Percentiles rank a stretch among this genome's conserved stretches.
Conservation (phyloP, 2,329 filamentous ascomycete genomes). For the Dichotomopilus funicola region DNA sequence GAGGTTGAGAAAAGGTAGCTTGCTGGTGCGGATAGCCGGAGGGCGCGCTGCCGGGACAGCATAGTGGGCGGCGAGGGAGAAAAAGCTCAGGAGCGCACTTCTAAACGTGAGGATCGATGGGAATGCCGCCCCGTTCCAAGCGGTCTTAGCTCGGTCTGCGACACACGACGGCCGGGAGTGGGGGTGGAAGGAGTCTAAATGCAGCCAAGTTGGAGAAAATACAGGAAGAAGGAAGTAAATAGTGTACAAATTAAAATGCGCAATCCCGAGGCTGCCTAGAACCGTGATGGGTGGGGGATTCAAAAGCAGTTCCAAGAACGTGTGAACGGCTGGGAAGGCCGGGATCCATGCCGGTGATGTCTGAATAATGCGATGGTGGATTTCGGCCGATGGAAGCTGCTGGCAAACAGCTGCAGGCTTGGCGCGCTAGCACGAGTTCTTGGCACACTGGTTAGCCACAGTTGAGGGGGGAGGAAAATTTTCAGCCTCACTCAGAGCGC, state of each 20-base stretch:
- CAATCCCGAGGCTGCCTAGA: not conserved
- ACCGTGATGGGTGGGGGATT: conserved; percentile 4
- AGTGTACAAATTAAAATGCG: conserved; percentile 12
- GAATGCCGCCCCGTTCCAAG: not conserved
- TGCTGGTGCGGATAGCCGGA: conserved; percentile 19
- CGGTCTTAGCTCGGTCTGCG: conserved; percentile 7
- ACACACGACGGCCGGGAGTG: not conserved
- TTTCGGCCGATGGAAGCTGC: conserved; percentile 18
- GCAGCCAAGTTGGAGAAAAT: conserved; percentile 5
- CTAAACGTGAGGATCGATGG: conserved; percentile 19
- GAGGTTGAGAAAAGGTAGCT: conserved; percentile 11
- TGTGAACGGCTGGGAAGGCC: conserved; percentile 14
- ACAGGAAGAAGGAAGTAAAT: conserved; percentile 5
- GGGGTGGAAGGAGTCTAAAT: not conserved
- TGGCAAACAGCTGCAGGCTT: conserved; percentile 15
- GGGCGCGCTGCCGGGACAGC: conserved; percentile 24
- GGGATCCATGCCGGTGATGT: conserved; percentile 19
- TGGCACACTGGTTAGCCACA: not conserved
- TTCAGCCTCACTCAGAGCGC: not conserved
- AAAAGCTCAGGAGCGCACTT: not conserved
- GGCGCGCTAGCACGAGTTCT: conserved; percentile 1
- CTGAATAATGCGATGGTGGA: conserved; percentile 21
- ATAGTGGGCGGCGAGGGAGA: conserved; percentile 15
- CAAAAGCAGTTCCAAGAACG: conserved; percentile 12
- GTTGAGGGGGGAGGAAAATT: not conserved